Conservation (phyloP, 768 basidiomycete genomes). For the Clavulina sp. region DNA sequence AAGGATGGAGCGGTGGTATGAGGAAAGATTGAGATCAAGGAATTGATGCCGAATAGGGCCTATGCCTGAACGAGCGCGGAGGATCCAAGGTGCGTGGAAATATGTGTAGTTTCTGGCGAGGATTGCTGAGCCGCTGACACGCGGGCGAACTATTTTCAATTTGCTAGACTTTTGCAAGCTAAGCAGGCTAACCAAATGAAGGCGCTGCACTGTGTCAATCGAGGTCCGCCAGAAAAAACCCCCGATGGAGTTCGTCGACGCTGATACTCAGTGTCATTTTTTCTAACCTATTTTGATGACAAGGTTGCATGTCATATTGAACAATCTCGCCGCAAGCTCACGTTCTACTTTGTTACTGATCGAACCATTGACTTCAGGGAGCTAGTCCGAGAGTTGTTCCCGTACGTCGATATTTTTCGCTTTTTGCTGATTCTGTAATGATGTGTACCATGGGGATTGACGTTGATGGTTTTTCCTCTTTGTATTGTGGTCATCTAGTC, state of each 20-base stretch:
- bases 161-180: constrained; percentile 43
- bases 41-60: constrained; percentile 93
- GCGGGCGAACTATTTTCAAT: not conserved
- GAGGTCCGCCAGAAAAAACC: constrained; percentile 88
- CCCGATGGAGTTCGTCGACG: constrained; percentile 97
- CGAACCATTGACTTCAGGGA: constrained; percentile 93
- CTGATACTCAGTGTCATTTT: constrained; percentile 79
- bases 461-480: constrained; percentile 7
- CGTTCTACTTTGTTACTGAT: constrained; percentile 94
- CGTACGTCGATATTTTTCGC: constrained; percentile 28
- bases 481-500: constrained; percentile 22
- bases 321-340: constrained; percentile 60
- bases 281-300: not conserved
- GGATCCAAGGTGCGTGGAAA: constrained; percentile 62
- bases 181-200: constrained; percentile 87
- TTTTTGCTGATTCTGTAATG: too few species aligned
- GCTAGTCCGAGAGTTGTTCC: constrained; percentile 83
- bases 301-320: not conserved
- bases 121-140: constrained; percentile 1
- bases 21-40: constrained; percentile 43
- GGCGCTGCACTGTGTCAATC: constrained; percentile 80
- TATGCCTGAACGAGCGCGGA: constrained; percentile 70
- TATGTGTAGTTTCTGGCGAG: too few species aligned
- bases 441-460: too few species aligned
- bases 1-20: constrained; percentile 12